Evolutionary conservation across 768 basidiomycete species (phyloP).

Genomic region (Mycena latifolia): DNA sequence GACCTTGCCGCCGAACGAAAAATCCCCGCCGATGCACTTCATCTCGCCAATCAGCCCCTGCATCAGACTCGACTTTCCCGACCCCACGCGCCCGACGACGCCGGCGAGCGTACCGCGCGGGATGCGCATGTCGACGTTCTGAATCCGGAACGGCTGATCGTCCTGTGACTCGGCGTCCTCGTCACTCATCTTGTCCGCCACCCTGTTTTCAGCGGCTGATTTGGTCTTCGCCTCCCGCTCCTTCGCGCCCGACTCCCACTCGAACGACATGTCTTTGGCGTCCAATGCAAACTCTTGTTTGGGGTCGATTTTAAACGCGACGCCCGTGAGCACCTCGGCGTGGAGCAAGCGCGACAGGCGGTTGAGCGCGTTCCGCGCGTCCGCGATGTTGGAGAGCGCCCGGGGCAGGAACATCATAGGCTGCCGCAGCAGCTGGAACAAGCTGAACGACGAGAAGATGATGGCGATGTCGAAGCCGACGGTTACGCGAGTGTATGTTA

Average conservation of each 20-base stretch:
- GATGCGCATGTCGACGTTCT: slow-evolving; percentile 63
- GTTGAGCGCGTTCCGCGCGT: slow-evolving; percentile 72
- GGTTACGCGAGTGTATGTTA: slow-evolving; percentile 70
- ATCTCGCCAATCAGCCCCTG: slow-evolving; percentile 81
- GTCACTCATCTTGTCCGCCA: slow-evolving; percentile 32
- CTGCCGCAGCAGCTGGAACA: slow-evolving; percentile 76
- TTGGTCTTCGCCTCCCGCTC: slow-evolving; percentile 11
- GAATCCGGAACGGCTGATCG: slow-evolving; percentile 61
- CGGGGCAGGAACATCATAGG: slow-evolving; percentile 78
- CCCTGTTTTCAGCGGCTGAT: slow-evolving; percentile 9
- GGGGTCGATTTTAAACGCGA: slow-evolving; percentile 58
- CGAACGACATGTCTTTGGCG: slow-evolving; percentile 68
- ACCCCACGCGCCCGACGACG: slow-evolving; percentile 78
- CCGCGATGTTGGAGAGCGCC: slow-evolving; percentile 70
- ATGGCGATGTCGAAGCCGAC: slow-evolving; percentile 71
- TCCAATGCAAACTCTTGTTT: slow-evolving; percentile 61
- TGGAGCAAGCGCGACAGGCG: slow-evolving; percentile 65
- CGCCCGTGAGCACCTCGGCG: slow-evolving; percentile 63
- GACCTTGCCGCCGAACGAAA: slow-evolving; percentile 72
- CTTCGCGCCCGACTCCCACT: slow-evolving; percentile 63
- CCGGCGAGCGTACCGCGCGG: slow-evolving; percentile 71
- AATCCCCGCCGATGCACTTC: slow-evolving; percentile 62
- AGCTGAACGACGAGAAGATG: slow-evolving; percentile 74
- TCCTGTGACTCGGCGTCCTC: slow-evolving; percentile 28
- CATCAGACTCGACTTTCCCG: slow-evolving; percentile 73